Conservation (phyloP, 2,329 filamentous ascomycete genomes). For the Sclerotinia nivalis region DNA sequence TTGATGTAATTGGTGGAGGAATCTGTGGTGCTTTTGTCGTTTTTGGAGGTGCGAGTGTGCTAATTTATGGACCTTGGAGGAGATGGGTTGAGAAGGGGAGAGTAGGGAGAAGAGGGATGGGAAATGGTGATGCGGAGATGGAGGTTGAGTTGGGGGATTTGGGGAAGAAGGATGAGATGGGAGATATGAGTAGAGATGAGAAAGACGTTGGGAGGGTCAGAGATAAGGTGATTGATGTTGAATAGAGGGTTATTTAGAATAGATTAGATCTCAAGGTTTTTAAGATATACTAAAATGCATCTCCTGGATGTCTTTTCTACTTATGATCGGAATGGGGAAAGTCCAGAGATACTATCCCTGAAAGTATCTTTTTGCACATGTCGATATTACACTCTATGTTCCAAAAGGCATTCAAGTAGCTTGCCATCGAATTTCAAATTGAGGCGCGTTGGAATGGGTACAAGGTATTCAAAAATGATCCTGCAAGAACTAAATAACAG, state of each 20-base stretch:
- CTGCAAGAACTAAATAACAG: neutral
- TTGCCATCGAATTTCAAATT: neutral
- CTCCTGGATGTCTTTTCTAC: neutral
- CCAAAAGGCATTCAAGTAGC: neutral
- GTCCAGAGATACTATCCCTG: neutral
- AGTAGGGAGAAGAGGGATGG: neutral
- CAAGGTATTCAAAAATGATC: no score
- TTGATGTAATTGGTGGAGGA: constrained; percentile 79
- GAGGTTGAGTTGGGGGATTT: constrained; percentile 2
- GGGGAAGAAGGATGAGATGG: neutral
- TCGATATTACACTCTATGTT: no score
- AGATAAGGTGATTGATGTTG: neutral
- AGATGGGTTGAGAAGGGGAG: constrained; percentile 48
- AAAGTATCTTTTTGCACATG: no score
- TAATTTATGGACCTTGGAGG: constrained; percentile 82
- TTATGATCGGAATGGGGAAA: neutral
- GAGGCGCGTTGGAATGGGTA: neutral
- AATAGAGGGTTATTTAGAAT: neutral
- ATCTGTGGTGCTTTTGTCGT: constrained; percentile 86
- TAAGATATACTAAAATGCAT: neutral
- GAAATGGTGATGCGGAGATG: neutral
- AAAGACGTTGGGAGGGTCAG: neutral
- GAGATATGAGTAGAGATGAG: neutral
- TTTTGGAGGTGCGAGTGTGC: constrained; percentile 60
- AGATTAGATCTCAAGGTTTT: neutral